Conservation (phyloP, 495 filamentous ascomycete species). For the Poronia punctata region DNA sequence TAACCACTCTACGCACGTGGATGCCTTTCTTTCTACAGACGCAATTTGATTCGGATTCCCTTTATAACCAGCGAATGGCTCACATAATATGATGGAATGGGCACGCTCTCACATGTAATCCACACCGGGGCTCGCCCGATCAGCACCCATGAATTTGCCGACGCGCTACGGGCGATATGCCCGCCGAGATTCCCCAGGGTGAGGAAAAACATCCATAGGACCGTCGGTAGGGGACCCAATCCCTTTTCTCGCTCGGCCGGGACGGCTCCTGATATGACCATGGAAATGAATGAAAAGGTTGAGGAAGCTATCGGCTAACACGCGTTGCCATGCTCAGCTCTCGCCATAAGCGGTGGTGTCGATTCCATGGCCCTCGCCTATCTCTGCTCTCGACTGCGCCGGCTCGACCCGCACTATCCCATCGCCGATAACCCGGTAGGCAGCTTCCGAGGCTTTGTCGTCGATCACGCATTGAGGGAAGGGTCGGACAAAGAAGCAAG, state of each 20-base stretch:
- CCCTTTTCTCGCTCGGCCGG: neutral
- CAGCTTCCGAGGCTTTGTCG: constrained; percentile 57
- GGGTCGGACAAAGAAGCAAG: constrained; percentile 64
- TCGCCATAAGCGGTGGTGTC: constrained; percentile 87
- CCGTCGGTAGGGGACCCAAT: constrained; percentile 24
- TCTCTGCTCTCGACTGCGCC: constrained; percentile 48
- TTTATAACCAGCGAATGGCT: neutral
- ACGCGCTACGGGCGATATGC: constrained; percentile 46
- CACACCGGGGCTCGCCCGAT: constrained; percentile 42
- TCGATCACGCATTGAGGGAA: constrained; percentile 69
- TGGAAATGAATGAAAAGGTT: too few relatives aligned
- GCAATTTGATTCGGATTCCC: too few relatives aligned
- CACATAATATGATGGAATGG: constrained; percentile 35
- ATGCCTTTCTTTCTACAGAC: too few relatives aligned
- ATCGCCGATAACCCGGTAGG: constrained; percentile 32
- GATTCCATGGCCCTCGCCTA: constrained; percentile 92
- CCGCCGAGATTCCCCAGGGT: constrained; percentile 31
- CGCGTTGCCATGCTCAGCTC: constrained; percentile 40
- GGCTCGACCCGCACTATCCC: constrained; percentile 15
- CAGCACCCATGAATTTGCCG: constrained; percentile 43
- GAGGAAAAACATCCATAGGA: constrained; percentile 16
- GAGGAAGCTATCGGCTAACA: too few relatives aligned
- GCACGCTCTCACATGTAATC: constrained; percentile 30
- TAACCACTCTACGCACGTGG: too few relatives aligned
- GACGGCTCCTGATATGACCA: neutral